These are phyloP conservation scores for Pyracantha coccinea DNA, from an alignment of 331 rosid genomes.

Conservation along the genomic window DNA sequence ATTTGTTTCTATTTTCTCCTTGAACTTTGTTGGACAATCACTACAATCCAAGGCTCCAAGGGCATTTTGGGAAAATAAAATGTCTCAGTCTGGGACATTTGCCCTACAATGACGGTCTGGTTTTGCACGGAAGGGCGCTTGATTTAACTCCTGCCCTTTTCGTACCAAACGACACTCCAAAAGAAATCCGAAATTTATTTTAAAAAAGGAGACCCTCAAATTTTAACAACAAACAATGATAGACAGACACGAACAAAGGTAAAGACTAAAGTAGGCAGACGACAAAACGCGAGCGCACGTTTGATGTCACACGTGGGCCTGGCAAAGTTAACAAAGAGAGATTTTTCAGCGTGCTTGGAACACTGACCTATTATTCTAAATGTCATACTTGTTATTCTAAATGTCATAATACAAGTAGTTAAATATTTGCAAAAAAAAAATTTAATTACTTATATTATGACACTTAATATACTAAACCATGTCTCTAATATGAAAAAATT, in stretches of 20 bases:
- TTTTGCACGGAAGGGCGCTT: slow-evolving; percentile 21
- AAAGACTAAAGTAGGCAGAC: neutral
- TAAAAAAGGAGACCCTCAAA: neutral
- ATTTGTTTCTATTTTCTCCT: slow-evolving; percentile 6
- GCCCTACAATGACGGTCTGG: slow-evolving; percentile 23
- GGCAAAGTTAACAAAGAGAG: slow-evolving; percentile 2
- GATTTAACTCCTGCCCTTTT: slow-evolving; percentile 24
- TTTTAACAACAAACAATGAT: neutral
- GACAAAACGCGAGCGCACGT: slow-evolving; percentile 40
- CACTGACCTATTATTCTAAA: fast-evolving
- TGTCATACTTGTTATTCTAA: too few relatives aligned
- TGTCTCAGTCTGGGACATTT: slow-evolving; percentile 1
- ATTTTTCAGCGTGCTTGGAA: fast-evolving
- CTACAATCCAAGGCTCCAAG: neutral
- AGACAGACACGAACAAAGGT: neutral
- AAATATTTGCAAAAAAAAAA: fast-evolving
- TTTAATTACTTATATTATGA: too few relatives aligned
- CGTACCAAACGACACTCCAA: neutral
- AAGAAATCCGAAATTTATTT: neutral
- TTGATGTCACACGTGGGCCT: slow-evolving; percentile 42
- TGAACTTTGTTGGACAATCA: neutral
- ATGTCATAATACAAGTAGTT: too few relatives aligned
- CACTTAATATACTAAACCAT: too few relatives aligned
- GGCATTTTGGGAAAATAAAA: slow-evolving; percentile 5
- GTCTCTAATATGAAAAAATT: too few relatives aligned